phyloP scores from a whole-genome alignment of 495 filamentous ascomycete genomes.

The Clohesyomyces aquaticus region DNA sequence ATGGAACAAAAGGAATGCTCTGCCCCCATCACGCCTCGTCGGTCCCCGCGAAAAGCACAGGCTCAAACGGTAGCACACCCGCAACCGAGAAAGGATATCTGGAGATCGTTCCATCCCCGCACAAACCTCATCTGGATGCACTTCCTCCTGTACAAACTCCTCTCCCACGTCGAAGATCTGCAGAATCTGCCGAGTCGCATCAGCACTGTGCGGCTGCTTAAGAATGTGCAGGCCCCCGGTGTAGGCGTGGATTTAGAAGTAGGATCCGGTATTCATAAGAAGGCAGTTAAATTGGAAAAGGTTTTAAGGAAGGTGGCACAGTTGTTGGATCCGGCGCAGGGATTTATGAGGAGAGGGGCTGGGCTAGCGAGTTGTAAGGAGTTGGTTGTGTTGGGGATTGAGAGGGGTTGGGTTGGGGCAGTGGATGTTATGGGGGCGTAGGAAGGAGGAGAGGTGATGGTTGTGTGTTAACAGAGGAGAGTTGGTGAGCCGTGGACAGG shows the following conservation, averaged over 20 bases:
- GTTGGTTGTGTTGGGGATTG: constrained; percentile 44
- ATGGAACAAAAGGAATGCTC: background rate
- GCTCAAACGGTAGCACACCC: background rate
- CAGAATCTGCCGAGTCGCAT: constrained; percentile 7
- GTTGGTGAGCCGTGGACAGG: no score
- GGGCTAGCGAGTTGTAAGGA: constrained; percentile 38
- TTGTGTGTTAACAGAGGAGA: no score
- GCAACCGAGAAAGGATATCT: constrained; percentile 20
- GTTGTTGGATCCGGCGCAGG: constrained; percentile 42
- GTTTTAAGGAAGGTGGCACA: constrained; percentile 33
- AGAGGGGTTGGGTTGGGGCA: constrained; percentile 42
- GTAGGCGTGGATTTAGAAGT: constrained; percentile 13
- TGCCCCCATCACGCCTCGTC: constrained; percentile 5
- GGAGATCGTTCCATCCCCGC: constrained; percentile 44
- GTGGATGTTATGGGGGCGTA: constrained; percentile 38
- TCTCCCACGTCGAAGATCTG: constrained; percentile 32
- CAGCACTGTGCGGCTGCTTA: background rate
- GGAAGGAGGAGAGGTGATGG: constrained; percentile 7
- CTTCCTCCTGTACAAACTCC: constrained; percentile 44
- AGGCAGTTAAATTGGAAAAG: constrained; percentile 39
- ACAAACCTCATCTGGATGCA: constrained; percentile 52
- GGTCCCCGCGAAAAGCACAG: constrained; percentile 8
- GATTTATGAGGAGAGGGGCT: constrained; percentile 21
- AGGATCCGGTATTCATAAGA: constrained; percentile 25
- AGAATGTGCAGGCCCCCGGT: constrained; percentile 9